Conservation (phyloP, 2,329 filamentous ascomycete genomes). For the Diaporthe citri region DNA sequence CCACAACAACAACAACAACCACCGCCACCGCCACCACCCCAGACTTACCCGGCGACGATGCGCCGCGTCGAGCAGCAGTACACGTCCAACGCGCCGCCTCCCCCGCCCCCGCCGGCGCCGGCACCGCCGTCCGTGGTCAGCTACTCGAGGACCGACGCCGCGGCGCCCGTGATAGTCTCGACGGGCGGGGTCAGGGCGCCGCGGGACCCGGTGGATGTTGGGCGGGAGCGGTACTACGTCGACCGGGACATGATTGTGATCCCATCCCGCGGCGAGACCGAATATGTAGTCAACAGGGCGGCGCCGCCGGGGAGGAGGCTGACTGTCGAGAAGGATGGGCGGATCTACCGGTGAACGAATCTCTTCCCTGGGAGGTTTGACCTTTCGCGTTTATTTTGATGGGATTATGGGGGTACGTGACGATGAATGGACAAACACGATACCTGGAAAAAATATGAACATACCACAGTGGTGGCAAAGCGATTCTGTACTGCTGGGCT, state of each 20-base stretch:
- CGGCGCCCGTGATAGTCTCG: slow-evolving; percentile 17
- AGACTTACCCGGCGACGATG: background rate
- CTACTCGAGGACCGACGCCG: background rate
- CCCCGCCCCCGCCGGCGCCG: slow-evolving; percentile 21
- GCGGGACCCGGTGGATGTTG: background rate
- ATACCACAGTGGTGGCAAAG: background rate
- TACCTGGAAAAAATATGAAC: background rate
- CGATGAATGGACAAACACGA: background rate
- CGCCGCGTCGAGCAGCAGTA: slow-evolving; percentile 26
- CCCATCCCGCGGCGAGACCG: slow-evolving; percentile 29
- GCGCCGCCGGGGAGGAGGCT: slow-evolving; percentile 31
- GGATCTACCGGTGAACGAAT: slow-evolving; percentile 23
- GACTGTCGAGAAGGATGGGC: slow-evolving; percentile 29
- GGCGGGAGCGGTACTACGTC: slow-evolving; percentile 32
- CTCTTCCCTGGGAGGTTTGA: background rate
- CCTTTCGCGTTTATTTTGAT: background rate
- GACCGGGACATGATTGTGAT: slow-evolving; percentile 35
- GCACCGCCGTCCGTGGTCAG: slow-evolving; percentile 20
- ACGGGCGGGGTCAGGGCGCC: background rate
- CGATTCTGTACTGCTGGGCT: background rate
- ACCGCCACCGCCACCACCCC: background rate
- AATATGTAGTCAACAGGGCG: slow-evolving; percentile 31
- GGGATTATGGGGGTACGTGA: background rate
- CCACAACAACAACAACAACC: background rate
- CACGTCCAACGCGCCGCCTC: background rate